Evolutionary conservation across 805 yeast genomes (phyloP).

Genomic region (Spencermartinsiella europaea): DNA sequence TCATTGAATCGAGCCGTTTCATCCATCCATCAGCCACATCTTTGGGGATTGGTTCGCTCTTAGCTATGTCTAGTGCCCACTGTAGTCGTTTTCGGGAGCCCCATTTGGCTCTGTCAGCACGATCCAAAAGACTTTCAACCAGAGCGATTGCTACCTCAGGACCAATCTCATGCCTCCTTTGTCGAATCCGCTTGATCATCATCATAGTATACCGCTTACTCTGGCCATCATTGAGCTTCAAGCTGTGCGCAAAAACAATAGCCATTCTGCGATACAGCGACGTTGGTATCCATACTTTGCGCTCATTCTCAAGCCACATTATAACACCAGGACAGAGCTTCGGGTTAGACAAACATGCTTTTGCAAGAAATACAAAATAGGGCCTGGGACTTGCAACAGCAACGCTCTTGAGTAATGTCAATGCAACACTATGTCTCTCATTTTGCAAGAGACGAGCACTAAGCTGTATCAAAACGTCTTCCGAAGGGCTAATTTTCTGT

Average conservation of each 20-base stretch:
- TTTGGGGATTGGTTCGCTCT: constrained; percentile 20
- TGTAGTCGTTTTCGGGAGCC: constrained; percentile 26
- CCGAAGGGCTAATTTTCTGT: constrained; percentile 16
- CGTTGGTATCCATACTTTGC: constrained; percentile 16
- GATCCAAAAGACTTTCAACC: constrained; percentile 23
- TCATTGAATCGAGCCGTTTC: constrained; percentile 19
- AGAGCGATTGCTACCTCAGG: constrained; percentile 15
- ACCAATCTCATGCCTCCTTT: constrained; percentile 8
- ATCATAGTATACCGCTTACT: constrained; percentile 21
- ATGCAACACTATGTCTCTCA: constrained; percentile 11
- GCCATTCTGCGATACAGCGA: constrained; percentile 21
- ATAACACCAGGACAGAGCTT: constrained; percentile 17
- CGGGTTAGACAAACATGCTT: constrained; percentile 23
- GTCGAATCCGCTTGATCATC: constrained; percentile 18
- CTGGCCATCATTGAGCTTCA: constrained; percentile 22
- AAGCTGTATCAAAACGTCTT: constrained; percentile 7
- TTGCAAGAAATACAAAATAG: constrained; percentile 16
- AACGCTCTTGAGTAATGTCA: constrained; percentile 10
- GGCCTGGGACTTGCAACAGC: constrained; percentile 10
- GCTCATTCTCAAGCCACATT: constrained; percentile 21
- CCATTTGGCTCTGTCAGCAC: constrained; percentile 18
- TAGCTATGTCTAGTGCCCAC: constrained; percentile 29
- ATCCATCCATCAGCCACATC: constrained; percentile 22
- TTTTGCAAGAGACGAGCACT: constrained; percentile 8
- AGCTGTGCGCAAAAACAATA: constrained; percentile 17